Conservation (phyloP, 169 alveolate species). For the Plasmodium malariae region DNA sequence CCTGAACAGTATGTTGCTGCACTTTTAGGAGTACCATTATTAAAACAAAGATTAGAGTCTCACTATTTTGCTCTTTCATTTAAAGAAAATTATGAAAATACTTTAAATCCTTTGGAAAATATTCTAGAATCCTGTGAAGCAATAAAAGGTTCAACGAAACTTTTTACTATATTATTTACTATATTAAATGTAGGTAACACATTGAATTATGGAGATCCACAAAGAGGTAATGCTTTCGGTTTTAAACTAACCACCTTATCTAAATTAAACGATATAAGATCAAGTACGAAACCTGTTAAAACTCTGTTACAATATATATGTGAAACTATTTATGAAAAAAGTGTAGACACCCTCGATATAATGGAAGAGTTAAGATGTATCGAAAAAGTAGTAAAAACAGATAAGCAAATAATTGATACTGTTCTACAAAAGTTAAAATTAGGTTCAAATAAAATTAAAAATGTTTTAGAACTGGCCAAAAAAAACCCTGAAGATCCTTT, state of each 20-base stretch:
- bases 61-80: constrained; percentile 89
- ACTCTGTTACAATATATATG: constrained; percentile 90
- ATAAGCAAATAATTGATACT: constrained; percentile 79
- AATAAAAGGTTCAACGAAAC: constrained; percentile 79
- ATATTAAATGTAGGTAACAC: constrained; percentile 90
- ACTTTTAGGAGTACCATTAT: constrained; percentile 89
- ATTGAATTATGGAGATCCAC: constrained; percentile 90
- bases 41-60: constrained; percentile 89
- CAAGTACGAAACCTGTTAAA: constrained; percentile 91
- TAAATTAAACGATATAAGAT: constrained; percentile 88
- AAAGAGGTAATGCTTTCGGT: constrained; percentile 92
- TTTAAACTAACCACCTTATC: constrained; percentile 91
- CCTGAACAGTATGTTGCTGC: constrained; percentile 94
- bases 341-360: constrained; percentile 77
- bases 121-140: constrained; percentile 89
- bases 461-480: constrained; percentile 80
- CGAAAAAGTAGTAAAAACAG: constrained; percentile 83
- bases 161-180: constrained; percentile 86
- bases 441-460: constrained; percentile 81
- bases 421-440: constrained; percentile 79
- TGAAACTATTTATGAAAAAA: constrained; percentile 80
- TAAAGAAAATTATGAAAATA: constrained; percentile 87
- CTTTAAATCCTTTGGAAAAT: constrained; percentile 85
- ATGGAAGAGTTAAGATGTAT: constrained; percentile 79
- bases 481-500: constrained; percentile 77